A percentile compares a stretch with the other conserved stretches of the same genome.
phyloP scores from a whole-genome alignment of 345 rosid genomes.

The Acer saccharum region DNA sequence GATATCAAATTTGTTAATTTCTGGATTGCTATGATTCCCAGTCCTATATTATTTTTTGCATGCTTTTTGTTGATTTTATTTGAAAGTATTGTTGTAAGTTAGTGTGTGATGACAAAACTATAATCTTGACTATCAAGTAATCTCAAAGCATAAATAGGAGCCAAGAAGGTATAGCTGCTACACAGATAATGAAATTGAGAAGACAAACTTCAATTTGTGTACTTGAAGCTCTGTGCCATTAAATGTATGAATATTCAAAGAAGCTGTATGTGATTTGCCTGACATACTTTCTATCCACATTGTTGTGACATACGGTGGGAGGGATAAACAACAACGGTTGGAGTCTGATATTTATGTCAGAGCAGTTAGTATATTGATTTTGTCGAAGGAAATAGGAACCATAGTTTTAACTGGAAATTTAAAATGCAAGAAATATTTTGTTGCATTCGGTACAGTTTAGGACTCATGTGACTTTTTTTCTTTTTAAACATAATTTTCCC shows the following conservation, averaged over 20 bases:
- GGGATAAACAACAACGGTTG: background rate
- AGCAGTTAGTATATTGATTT: background rate
- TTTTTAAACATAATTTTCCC: background rate
- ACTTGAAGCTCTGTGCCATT: background rate
- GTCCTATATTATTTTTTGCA: background rate
- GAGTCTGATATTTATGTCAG: background rate
- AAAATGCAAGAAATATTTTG: background rate
- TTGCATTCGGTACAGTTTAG: background rate
- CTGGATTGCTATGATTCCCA: background rate
- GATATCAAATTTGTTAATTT: background rate
- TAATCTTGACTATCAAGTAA: too few relatives aligned
- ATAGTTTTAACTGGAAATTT: background rate
- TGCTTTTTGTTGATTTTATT: background rate
- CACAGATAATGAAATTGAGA: background rate
- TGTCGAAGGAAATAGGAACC: background rate
- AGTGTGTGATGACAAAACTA: background rate
- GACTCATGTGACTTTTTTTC: background rate
- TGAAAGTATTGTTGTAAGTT: background rate
- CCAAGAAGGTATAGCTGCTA: too few relatives aligned
- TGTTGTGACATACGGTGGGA: background rate
- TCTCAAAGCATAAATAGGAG: too few relatives aligned
- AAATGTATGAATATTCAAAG: background rate
- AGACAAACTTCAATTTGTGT: background rate
- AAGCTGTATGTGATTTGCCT: background rate
- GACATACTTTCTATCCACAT: background rate